These are phyloP conservation scores for Pseudocercospora fijiensis DNA, from an alignment of 2,329 filamentous ascomycete genomes.

Conservation along the genomic window DNA sequence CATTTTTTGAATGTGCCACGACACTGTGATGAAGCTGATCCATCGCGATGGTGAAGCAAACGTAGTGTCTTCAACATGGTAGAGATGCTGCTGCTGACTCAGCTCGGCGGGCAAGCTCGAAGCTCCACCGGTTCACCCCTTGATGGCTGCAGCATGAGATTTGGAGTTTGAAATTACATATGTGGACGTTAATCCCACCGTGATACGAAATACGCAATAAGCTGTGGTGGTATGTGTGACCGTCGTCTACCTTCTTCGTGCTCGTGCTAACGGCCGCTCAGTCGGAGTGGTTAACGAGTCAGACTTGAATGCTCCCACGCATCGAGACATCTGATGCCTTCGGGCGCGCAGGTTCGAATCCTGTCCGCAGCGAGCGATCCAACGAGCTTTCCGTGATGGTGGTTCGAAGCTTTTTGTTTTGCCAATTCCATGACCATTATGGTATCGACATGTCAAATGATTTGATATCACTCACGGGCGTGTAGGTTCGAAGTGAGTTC, in stretches of 20 bases:
- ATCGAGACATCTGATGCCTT: conserved; percentile 25
- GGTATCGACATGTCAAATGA: too few species aligned
- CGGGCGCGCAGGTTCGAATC: conserved; percentile 20
- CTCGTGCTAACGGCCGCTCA: neutral
- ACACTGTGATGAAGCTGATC: conserved; percentile 58
- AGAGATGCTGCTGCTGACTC: neutral
- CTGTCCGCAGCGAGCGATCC: too few species aligned
- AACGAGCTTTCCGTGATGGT: too few species aligned
- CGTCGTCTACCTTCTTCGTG: too few species aligned
- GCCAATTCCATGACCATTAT: too few species aligned
- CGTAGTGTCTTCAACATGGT: conserved; percentile 45
- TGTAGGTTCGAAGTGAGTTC: conserved; percentile 13
- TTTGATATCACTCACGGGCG: too few species aligned
- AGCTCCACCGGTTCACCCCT: too few species aligned
- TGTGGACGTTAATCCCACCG: neutral
- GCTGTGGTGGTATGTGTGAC: too few species aligned
- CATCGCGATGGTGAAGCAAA: conserved; percentile 45
- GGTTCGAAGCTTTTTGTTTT: too few species aligned
- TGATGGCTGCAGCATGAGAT: too few species aligned
- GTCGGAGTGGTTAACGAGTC: conserved; percentile 28
- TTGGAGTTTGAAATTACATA: too few species aligned
- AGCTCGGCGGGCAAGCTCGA: neutral
- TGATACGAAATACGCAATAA: neutral
- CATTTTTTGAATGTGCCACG: conserved; percentile 39
- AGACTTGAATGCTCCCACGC: conserved; percentile 20